Base-by-base conservation (phyloP, 2,329 filamentous ascomycete genomes). In the Cordyceps cateniannulata region DNA sequence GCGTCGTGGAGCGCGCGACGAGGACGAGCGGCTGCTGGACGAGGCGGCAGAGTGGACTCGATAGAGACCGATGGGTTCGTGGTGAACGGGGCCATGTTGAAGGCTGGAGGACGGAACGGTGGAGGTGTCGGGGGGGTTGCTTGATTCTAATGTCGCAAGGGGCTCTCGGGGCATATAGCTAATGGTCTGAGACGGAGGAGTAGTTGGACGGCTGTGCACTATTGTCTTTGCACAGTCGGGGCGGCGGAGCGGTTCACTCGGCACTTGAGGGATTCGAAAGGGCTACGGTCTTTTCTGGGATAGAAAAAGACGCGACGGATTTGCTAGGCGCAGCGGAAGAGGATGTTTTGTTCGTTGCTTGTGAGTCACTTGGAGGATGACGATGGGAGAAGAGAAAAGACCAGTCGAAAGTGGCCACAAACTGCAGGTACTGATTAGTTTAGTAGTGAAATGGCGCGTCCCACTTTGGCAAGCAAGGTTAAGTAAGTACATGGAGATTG, bases 131-230 rank as follows among this genome's bases (percentile, higher is more conserved):
- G 72, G 68, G 64, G 74, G 75, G 66, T 69, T 71, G 69, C 69
- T 70, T 66, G 70, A 70, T 75, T 76, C 71, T 73, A 76, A 74
- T 79, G 70, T 75, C 71, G 79, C 76, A 68, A 70, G 69, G 65
- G 76, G 77, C 79, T 80, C 81, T 81, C 76, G 78, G 78, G 86
- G 85, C 85, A 87, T 87, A 85, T 81, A 87, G 84, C 74, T 79
- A 72, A 71, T 72, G 72, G 70, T 66, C 68, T 65, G 67, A 69
- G 67, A 71, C 65, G 67, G 68, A 69, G 69, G 67, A 59, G 54
- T 65, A 65, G 62, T 58, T 65, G 63, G 65, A 69, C 68, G 75
- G 81, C 82, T 81, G 81, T 83, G 81, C 82, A 72, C 71, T 54
- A 68, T 65, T 65, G 62, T 67, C 64, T 69, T 70, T 74, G 81